Percentiles rank a stretch among this genome's conserved stretches.
phyloP scores from a whole-genome alignment of 2,329 filamentous ascomycete genomes.

The Apiospora malaysiana region DNA sequence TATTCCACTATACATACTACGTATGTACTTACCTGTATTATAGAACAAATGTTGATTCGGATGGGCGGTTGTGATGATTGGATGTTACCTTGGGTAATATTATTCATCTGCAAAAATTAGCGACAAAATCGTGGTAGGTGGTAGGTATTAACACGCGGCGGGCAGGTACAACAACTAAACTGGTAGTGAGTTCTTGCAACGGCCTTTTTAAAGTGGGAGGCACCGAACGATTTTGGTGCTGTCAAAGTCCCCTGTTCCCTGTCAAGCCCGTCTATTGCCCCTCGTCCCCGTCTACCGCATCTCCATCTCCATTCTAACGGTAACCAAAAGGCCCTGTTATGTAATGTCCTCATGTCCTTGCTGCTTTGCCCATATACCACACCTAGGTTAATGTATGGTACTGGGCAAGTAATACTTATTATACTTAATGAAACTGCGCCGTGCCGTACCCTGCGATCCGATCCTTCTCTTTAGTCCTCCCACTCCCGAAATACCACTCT shows the following conservation, averaged over 20 bases:
- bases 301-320: conserved; percentile 16
- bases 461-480: background rate
- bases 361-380: background rate
- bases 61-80: too few relatives aligned
- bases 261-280: background rate
- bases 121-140: too few relatives aligned
- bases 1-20: too few relatives aligned
- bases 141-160: too few relatives aligned
- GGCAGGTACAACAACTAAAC: background rate
- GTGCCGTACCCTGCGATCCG: background rate
- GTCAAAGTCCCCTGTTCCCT: conserved; percentile 3
- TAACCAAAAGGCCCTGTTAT: conserved; percentile 11
- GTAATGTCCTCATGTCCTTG: too few relatives aligned
- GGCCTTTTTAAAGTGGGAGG: conserved; percentile 14
- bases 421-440: conserved; percentile 8
- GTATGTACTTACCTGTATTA: too few relatives aligned
- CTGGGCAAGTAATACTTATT: background rate
- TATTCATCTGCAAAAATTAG: background rate
- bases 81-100: too few relatives aligned
- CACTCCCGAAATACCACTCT: conserved; percentile 12
- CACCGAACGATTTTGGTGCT: background rate
- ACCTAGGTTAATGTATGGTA: background rate
- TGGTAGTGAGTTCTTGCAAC: background rate
- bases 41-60: too few relatives aligned
- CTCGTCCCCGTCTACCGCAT: conserved; percentile 11